These are phyloP conservation scores for Fraxinus albicans DNA, from an alignment of 305 asterid species.

Conservation along the genomic window DNA sequence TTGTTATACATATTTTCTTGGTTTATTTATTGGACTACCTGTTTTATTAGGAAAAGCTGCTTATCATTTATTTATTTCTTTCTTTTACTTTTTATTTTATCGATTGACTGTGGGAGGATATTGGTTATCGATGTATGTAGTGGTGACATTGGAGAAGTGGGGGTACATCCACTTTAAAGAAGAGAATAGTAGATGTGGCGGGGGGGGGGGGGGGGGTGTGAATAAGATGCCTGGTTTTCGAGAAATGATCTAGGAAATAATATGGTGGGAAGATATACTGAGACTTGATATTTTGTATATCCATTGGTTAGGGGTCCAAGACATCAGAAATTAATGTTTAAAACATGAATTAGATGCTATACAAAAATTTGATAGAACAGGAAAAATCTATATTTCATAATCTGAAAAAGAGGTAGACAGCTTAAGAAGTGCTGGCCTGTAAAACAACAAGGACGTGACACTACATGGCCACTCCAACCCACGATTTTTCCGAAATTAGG, in stretches of 20 bases:
- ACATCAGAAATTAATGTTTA: not conserved
- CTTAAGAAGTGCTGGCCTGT: not conserved
- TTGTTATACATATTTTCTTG: constrained; percentile 6
- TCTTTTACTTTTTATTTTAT: not conserved
- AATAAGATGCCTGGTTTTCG: not conserved
- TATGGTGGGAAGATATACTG: not conserved
- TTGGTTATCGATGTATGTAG: not conserved
- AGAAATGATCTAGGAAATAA: not conserved
- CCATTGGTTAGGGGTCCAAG: not conserved
- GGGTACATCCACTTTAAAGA: not conserved
- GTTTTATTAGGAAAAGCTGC: constrained; percentile 7
- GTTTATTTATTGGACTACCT: constrained; percentile 2
- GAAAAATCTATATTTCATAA: not conserved
- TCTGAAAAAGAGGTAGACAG: not conserved
- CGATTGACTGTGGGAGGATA: not conserved
- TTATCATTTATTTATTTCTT: not conserved
- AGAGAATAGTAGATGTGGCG: not conserved
- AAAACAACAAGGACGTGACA: not conserved
- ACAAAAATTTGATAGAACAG: not conserved
- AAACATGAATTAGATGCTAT: not conserved
- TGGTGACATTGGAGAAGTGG: not conserved
- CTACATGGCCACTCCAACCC: not conserved
- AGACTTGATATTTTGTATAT: not conserved
- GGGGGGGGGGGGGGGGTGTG: not conserved
- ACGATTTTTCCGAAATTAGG: not conserved